Evolutionary conservation across 2,329 filamentous ascomycete species (phyloP), one percentile per base, ranked within the genome.

Genomic region (Sclerotinia glacialis): DNA sequence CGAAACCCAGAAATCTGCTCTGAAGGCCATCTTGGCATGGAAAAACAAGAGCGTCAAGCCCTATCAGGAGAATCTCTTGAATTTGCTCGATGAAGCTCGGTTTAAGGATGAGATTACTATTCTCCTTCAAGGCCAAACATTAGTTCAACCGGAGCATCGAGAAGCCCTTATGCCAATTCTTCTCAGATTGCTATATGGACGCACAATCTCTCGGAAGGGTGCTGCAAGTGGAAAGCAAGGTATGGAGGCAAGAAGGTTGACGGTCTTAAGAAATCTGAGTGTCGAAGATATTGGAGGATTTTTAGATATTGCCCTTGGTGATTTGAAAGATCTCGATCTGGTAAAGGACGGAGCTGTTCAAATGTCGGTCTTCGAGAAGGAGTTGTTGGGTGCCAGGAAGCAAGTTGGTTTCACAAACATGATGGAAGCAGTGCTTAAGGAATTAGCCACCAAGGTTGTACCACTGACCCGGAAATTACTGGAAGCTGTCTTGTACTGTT

Each of bases 31-130:
- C 9, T 82, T 97, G 63, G 86, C 92, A 0, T 99, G 95, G 94
- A 98, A 97, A 77, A 86, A 90, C 67, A 83, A 89, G 2, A 87
- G 84, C 11, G 82, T 99, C 60, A 84, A 84, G 68, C 83, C 88
- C 0, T 97, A 98, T 74, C 87, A 93, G 73, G 93, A 97, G 72
- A 92, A 93, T 72, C 79, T 99, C 31, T 84, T 92, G 69, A 93
- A 92, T 72, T 82, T 99, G 2, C 84, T 98, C 11, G 95, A 99
- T 71, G 95, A 98, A 69, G 88, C 91, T 31, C 86, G 91, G 59
- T 97, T 98, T 79, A 92, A 93, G 74, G 95, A 98, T 74, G 94
- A 98, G 76, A 83, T 99, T n/a, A 89, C 92, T 0, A 87, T 95
- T 5, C 90, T 99, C 70, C 84, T 99, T 64, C 89, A 92, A 74